Base-by-base conservation (phyloP, 768 basidiomycete genomes). In the Pisolithus sp. region DNA sequence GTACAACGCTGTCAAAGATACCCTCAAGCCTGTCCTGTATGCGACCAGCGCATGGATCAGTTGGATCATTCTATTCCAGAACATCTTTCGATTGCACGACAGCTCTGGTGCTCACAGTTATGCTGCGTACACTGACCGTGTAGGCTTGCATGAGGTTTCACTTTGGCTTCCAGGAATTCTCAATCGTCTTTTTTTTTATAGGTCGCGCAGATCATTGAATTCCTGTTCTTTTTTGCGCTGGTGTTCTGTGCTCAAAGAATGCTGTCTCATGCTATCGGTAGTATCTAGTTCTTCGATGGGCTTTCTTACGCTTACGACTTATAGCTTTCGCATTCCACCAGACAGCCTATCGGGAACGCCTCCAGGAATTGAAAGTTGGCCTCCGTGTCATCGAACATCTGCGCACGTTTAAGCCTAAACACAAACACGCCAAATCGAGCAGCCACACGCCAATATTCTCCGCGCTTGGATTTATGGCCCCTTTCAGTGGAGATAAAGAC, bases 291-390 rank as follows among this genome's bases (percentile, higher is more conserved):
- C 18, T 12, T 8, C 3, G 44, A 15, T 18, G 12, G 8, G 18
- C 20, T 54, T 52, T 4, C 54, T 21, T 26, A 36, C 31, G 17
- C 54, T 52, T 18, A 39, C n/a, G 13, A 18, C 17, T 17, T 18
- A 20, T 43, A 76, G 86, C 88, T 0, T 85, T 86, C 58, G 74
- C 77, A 18, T 91, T 91, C 67, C 87, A 90, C 63, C 79, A 75
- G n/a, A 83, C 79, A 3, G 89, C 89, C 9, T 91, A 81, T 63
- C 76, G 75, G 57, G 88, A 90, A 31, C 85, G 88, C 46, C 69
- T 89, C 5, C 75, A 79, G 9, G 68, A 71, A n/a, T 76, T 89
- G 6, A 68, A 72, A 51, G 66, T 72, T 38, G 72, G 81, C 1
- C 73, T 89, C 4, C 63, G 62, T 3, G 80, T 80, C 39, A 77